These are phyloP conservation scores for Zanthoxylum bungeanum DNA, from an alignment of 345 rosid genomes.

Conservation along the genomic window DNA sequence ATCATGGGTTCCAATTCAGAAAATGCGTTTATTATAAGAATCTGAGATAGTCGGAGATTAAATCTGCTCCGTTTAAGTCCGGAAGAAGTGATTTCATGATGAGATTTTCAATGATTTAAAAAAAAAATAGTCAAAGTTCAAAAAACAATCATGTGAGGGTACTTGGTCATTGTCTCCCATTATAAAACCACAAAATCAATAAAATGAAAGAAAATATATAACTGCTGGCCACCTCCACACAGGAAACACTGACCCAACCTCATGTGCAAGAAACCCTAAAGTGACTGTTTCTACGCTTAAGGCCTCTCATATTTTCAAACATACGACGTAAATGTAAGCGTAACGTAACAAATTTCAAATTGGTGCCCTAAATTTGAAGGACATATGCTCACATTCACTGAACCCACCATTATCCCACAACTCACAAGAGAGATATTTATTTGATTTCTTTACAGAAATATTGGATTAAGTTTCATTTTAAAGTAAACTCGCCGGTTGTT, in stretches of 20 bases:
- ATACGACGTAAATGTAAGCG: not conserved
- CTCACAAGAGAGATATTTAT: not conserved
- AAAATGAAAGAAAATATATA: not conserved
- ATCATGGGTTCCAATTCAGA: no score
- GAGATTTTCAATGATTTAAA: no score
- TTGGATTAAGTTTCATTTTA: not conserved
- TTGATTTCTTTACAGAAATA: not conserved
- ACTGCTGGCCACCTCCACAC: not conserved
- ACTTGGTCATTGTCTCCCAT: not conserved
- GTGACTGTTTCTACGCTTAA: constrained; percentile 10
- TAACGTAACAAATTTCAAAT: not conserved
- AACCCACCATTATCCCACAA: not conserved
- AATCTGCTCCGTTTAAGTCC: no score
- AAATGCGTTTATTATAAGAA: no score
- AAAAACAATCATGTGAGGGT: not conserved
- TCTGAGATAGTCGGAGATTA: no score
- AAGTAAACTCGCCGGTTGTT: not conserved
- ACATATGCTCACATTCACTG: constrained; percentile 22
- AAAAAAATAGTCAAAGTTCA: constrained; percentile 7
- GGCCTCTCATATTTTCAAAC: constrained; percentile 7
- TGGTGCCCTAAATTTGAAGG: constrained; percentile 15
- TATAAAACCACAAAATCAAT: not conserved
- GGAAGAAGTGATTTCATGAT: no score
- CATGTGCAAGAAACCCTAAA: constrained; percentile 18
- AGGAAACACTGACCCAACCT: constrained; percentile 8